Conservation (phyloP, 1,284 basidiomycete species). For the Acaromyces ingoldii region DNA sequence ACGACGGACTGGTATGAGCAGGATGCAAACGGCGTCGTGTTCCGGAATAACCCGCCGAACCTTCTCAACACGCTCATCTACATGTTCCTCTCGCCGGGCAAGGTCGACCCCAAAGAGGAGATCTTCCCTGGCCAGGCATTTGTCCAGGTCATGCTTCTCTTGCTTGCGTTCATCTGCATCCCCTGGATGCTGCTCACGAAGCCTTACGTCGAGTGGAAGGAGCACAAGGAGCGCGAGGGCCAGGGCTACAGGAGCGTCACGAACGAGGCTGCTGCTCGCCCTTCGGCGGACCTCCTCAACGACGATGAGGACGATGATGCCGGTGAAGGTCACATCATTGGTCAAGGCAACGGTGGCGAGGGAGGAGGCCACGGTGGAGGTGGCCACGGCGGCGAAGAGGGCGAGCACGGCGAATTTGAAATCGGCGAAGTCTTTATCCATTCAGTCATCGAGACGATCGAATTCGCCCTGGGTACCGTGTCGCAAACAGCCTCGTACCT, state of each 20-base stretch:
- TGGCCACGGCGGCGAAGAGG: constrained; percentile 61
- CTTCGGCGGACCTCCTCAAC: constrained; percentile 6
- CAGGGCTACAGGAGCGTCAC: constrained; percentile 67
- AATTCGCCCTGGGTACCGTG: constrained; percentile 95
- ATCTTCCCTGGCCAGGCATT: constrained; percentile 83
- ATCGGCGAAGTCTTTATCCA: constrained; percentile 93
- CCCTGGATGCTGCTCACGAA: constrained; percentile 91
- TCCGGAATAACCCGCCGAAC: constrained; percentile 66
- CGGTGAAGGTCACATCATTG: constrained; percentile 58
- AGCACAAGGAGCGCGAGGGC: constrained; percentile 75
- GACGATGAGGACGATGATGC: constrained; percentile 50
- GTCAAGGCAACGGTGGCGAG: constrained; percentile 70
- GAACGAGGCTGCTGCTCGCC: constrained; percentile 25
- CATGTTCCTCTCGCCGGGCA: constrained; percentile 50
- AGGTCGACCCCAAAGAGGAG: constrained; percentile 64
- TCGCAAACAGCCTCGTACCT: constrained; percentile 99
- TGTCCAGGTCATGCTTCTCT: constrained; percentile 74
- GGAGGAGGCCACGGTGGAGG: constrained; percentile 72
- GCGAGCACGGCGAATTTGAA: constrained; percentile 60
- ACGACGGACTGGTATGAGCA: constrained; percentile 75
- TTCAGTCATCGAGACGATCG: constrained; percentile 67
- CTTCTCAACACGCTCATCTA: constrained; percentile 59
- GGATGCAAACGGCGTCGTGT: constrained; percentile 56
- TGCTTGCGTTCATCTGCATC: constrained; percentile 80
- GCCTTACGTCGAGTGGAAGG: constrained; percentile 89